Conservation (phyloP, 345 rosid genomes). For the Corymbia maculata region DNA sequence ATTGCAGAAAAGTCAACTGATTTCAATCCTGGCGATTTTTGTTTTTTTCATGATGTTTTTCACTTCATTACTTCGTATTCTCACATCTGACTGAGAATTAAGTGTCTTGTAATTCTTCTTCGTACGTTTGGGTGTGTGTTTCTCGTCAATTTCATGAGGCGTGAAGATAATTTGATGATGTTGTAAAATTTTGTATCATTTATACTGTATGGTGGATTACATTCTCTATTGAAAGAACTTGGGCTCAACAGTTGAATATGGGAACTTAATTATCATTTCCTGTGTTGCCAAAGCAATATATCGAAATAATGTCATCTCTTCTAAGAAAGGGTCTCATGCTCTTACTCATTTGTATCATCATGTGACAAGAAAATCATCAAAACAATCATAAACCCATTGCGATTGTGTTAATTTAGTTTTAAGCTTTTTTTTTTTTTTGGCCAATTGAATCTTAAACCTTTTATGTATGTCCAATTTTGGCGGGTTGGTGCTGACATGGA, state of each 20-base stretch:
- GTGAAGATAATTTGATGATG: background rate
- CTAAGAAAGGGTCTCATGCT: background rate
- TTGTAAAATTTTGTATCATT: background rate
- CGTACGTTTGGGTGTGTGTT: background rate
- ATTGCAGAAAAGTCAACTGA: background rate
- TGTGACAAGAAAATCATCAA: background rate
- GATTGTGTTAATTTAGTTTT: no score
- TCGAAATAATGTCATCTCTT: background rate
- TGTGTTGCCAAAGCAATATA: background rate
- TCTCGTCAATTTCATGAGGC: background rate
- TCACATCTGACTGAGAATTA: background rate
- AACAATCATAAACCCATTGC: no score
- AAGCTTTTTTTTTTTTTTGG: no score
- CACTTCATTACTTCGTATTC: background rate
- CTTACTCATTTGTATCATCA: background rate
- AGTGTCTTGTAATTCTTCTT: background rate
- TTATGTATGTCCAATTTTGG: no score
- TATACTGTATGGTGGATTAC: background rate
- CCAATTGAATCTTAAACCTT: rapidly evolving
- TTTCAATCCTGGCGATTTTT: background rate
- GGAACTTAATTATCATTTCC: background rate
- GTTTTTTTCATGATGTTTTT: background rate
- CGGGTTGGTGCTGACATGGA: no score
- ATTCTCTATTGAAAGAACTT: background rate
- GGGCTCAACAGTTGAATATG: background rate